A percentile compares a stretch with the other conserved stretches of the same genome.
Evolutionary conservation across 192 early-diverging fungal species (phyloP).

Genomic region (Pecoramyces ruminantium): DNA sequence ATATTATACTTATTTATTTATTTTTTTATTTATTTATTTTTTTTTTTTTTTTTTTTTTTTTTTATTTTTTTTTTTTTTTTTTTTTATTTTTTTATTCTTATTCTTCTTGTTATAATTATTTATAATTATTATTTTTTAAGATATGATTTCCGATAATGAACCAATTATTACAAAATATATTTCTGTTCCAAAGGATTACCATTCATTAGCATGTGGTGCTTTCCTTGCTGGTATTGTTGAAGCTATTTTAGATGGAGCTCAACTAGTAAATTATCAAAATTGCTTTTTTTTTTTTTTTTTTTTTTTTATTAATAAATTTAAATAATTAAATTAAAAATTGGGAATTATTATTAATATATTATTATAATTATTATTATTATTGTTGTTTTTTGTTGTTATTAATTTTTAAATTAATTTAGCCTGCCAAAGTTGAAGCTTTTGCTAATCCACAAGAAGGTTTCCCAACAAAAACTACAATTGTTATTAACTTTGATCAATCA

Average conservation of each 20-base stretch:
- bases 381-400: neutral
- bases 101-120: neutral
- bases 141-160: constrained; percentile 99
- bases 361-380: neutral
- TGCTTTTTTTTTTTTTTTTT: neutral
- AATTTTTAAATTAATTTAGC: constrained; percentile 23
- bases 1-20: too few species aligned
- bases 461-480: constrained; percentile 78
- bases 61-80: too few species aligned
- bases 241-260: constrained; percentile 74
- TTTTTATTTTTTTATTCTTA: neutral
- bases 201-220: constrained; percentile 80
- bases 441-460: constrained; percentile 70
- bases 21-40: too few species aligned
- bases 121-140: constrained; percentile 14
- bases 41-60: too few species aligned
- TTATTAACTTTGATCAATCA: constrained; percentile 80
- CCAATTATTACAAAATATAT: constrained; percentile 78
- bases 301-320: too few species aligned
- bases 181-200: constrained; percentile 82
- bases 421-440: constrained; percentile 79
- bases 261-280: constrained; percentile 57
- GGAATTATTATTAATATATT: constrained; percentile 1
- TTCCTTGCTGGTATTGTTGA: constrained; percentile 94
- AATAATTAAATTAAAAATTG: too few species aligned